phyloP scores from a whole-genome alignment of 2,329 filamentous ascomycete species.

The Atkinsonella texensis region DNA sequence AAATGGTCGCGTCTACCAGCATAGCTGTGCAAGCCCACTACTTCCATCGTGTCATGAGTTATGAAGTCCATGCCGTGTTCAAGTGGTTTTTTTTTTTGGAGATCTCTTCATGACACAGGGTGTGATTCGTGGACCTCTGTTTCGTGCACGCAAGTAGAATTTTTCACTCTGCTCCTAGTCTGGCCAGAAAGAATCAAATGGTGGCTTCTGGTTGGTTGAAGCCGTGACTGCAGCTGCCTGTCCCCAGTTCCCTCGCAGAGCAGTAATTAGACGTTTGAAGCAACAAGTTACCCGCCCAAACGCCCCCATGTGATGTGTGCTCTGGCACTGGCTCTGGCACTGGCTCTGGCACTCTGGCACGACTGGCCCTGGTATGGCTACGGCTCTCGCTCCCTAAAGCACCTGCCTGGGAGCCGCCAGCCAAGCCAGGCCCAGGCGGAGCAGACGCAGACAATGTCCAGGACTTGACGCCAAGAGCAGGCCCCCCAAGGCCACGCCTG shows the following conservation, averaged over 20 bases:
- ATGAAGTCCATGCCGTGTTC: too few species aligned
- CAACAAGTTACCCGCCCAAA: not conserved
- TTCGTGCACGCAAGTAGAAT: not conserved
- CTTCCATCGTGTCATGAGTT: too few species aligned
- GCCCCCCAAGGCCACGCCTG: not conserved
- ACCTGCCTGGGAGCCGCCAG: not conserved
- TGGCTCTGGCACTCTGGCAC: too few species aligned
- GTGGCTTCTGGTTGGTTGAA: not conserved
- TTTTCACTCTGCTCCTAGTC: not conserved
- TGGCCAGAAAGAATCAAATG: not conserved
- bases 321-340: too few species aligned
- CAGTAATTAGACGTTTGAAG: not conserved
- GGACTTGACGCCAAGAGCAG: not conserved
- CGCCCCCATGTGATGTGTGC: not conserved
- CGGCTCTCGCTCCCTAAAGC: not conserved
- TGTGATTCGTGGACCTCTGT: too few species aligned
- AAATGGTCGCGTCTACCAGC: too few species aligned
- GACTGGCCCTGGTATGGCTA: too few species aligned
- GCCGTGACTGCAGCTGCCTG: not conserved
- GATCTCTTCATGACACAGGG: too few species aligned
- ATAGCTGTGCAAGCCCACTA: too few species aligned
- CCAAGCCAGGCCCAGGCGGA: not conserved
- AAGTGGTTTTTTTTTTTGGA: too few species aligned
- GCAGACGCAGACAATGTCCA: not conserved
- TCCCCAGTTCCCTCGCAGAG: not conserved